Base-by-base conservation (phyloP, 257 asterid species). In the Nicotiana attenuata region DNA sequence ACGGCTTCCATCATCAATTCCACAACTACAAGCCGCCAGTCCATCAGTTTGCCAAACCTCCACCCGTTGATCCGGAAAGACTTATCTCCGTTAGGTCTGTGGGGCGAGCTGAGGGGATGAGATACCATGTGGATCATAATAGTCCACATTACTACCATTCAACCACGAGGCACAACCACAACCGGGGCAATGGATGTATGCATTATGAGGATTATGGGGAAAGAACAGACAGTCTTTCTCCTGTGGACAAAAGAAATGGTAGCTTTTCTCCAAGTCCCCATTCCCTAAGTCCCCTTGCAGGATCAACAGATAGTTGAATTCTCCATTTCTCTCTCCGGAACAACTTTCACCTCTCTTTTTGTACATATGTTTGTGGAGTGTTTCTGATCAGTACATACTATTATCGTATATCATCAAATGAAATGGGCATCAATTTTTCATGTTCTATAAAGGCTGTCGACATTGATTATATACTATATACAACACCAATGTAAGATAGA, bases 51-150 rank as follows among this genome's bases (percentile, higher is more conserved):
- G 85, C 83, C 22, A 89, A 75, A 81, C 94, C 87, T 16, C 60
- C 60, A 1, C 91, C 89, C 2, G 35, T 8, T 47, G 93, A 91
- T 81, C 83, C 91, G 1, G 94, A 90, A 20, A 87, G 90, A 84
- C 83, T 88, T 10, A 41, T 63, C 3, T 77, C 89, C 2, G 85
- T 84, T 10, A 85, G 90, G 87, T 85, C 92, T 0, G 88, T 87
- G 3, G 89, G 89, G 10, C 81, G 96, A 41, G 81, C 65, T 0
- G 93, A 90, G 29, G 92, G 92, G 4, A 65, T 60, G 7, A 86
- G 88, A 56, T 89, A 80, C 85, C 94, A 89, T 77, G 35, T 65
- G 16, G 97, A 93, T 59, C 84, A 28, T 28, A 31, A 28, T 28
- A 31, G 73, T 7, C 81, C 90, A 22, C 50, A 80, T 15, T 67